Evolutionary conservation across 1,284 basidiomycete genomes (phyloP).

Genomic region (Apiotrichum porosum): DNA sequence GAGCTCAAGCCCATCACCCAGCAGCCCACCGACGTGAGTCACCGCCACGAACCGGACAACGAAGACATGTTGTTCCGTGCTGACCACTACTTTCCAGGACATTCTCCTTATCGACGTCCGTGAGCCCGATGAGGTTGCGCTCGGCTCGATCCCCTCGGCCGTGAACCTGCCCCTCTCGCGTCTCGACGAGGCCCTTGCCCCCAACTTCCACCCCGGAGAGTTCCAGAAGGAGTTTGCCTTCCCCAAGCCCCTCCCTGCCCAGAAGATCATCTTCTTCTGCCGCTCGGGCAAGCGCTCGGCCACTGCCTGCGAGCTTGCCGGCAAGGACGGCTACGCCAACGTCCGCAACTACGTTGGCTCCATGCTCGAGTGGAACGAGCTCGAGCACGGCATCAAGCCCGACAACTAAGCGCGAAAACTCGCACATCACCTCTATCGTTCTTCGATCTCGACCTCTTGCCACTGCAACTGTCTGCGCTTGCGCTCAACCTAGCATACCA

Average conservation of each 20-base stretch:
- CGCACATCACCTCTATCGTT: too few relatives aligned
- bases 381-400: conserved; percentile 10
- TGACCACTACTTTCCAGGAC: conserved; percentile 56
- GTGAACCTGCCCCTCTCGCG: conserved; percentile 87
- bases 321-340: conserved; percentile 75
- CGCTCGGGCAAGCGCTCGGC: conserved; percentile 81
- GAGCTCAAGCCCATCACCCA: conserved; percentile 77
- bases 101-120: conserved; percentile 87
- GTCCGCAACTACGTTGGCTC: conserved; percentile 87
- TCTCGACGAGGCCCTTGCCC: conserved; percentile 64
- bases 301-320: conserved; percentile 77
- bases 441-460: too few relatives aligned
- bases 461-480: too few relatives aligned
- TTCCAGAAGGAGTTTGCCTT: conserved; percentile 76
- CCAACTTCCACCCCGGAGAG: conserved; percentile 53
- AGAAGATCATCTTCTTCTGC: conserved; percentile 92
- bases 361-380: conserved; percentile 80
- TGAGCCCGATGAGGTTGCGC: conserved; percentile 85
- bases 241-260: conserved; percentile 66
- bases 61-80: too few relatives aligned
- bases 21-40: conserved; percentile 72
- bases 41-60: too few relatives aligned
- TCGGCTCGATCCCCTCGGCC: conserved; percentile 91
- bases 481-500: too few relatives aligned
- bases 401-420: background rate